These are phyloP conservation scores for Rhodomyrtus psidioides DNA, from an alignment of 441 rosid species.

Conservation along the genomic window DNA sequence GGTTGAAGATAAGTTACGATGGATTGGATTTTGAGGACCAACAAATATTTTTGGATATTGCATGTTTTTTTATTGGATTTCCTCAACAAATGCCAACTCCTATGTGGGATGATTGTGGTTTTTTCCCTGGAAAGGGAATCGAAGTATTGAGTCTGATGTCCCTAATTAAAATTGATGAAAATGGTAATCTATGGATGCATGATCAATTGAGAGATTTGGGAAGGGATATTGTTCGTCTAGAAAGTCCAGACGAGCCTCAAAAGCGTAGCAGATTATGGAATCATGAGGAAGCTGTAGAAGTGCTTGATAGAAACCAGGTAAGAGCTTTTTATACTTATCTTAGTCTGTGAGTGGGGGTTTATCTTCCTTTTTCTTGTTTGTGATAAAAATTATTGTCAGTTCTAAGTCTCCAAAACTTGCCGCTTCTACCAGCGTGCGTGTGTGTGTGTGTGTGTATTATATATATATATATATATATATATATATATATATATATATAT, in stretches of 20 bases:
- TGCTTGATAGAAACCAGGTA: no score
- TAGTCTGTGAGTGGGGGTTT: background rate
- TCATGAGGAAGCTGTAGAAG: no score
- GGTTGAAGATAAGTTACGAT: background rate
- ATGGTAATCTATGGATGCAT: background rate
- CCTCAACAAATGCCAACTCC: background rate
- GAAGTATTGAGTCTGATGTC: background rate
- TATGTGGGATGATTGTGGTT: background rate
- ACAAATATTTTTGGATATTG: background rate
- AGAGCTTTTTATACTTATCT: no score
- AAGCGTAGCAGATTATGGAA: no score
- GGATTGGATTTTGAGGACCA: background rate
- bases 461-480: no score
- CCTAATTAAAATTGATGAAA: background rate
- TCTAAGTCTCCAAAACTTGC: background rate
- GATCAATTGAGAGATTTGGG: background rate
- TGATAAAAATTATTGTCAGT: background rate
- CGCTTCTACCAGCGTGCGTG: background rate
- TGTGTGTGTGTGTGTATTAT: no score
- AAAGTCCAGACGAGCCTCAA: no score
- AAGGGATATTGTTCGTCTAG: background rate
- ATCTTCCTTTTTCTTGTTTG: background rate
- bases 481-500: no score
- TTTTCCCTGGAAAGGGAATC: background rate
- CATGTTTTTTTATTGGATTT: background rate